Evolutionary conservation across 441 rosid genomes (phyloP).

Genomic region (Sinapis alba): DNA sequence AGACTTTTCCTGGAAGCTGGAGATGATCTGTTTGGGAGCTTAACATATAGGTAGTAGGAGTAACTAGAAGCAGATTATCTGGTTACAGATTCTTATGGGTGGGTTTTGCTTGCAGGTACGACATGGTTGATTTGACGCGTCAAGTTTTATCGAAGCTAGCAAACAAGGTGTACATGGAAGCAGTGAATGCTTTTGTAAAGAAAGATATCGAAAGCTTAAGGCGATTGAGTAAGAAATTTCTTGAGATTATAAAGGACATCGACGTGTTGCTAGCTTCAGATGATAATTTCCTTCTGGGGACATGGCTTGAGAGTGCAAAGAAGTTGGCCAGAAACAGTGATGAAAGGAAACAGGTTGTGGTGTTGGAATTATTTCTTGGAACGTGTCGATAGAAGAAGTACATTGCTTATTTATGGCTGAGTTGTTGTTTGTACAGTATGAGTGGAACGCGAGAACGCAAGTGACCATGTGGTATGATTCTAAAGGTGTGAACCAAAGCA

Average conservation of each 20-base stretch:
- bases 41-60: conserved; percentile 76
- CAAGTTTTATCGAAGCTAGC: conserved; percentile 95
- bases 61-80: background rate
- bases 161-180: conserved; percentile 74
- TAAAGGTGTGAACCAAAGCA: conserved; percentile 67
- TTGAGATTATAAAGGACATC: conserved; percentile 76
- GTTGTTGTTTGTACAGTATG: conserved; percentile 43
- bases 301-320: conserved; percentile 91
- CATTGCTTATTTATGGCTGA: conserved; percentile 10
- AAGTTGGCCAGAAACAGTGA: conserved; percentile 55
- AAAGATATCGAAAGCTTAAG: conserved; percentile 58
- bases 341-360: conserved; percentile 73
- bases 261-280: conserved; percentile 83
- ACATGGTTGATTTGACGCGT: conserved; percentile 88
- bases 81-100: conserved; percentile 22
- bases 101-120: conserved; percentile 69
- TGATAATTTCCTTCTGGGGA: conserved; percentile 82
- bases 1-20: conserved; percentile 74
- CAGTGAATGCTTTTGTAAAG: conserved; percentile 60
- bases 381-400: background rate
- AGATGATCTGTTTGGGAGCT: conserved; percentile 62
- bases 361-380: background rate
- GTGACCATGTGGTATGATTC: conserved; percentile 89
- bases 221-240: conserved; percentile 53
- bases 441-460: conserved; percentile 93